phyloP scores from a whole-genome alignment of 345 rosid genomes.

The Pugionium dolabratum region DNA sequence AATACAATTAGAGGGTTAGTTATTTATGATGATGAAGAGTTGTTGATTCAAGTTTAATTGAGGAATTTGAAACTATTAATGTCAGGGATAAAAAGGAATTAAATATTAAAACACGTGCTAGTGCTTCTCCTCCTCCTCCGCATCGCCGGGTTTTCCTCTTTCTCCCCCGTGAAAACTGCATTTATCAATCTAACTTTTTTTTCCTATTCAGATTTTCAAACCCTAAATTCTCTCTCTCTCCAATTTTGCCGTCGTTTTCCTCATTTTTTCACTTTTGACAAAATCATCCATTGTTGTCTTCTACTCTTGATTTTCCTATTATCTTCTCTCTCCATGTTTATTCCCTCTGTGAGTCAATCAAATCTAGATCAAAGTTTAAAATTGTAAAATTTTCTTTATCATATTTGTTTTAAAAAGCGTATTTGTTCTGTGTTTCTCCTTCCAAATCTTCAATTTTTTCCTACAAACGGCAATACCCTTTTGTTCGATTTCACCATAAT shows the following conservation, averaged over 20 bases:
- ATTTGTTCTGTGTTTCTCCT: not conserved
- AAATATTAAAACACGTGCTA: conserved; percentile 25
- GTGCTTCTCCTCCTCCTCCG: conserved; percentile 33
- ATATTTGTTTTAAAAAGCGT: not conserved
- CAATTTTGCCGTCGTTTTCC: not conserved
- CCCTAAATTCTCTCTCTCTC: conserved; percentile 21
- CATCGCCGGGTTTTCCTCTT: conserved; percentile 49
- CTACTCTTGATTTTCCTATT: too few species aligned
- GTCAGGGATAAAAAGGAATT: not conserved
- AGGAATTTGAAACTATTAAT: not conserved
- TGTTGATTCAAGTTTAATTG: not conserved
- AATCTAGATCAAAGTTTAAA: conserved; percentile 36
- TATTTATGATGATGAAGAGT: conserved; percentile 3
- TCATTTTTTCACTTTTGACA: conserved; percentile 6
- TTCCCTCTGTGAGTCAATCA: conserved; percentile 13
- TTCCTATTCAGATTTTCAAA: conserved; percentile 8
- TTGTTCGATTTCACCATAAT: not conserved
- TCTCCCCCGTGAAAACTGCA: conserved; percentile 37
- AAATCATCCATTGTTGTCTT: too few species aligned
- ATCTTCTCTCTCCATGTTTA: too few species aligned
- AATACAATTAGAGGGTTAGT: not conserved
- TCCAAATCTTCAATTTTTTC: conserved; percentile 5
- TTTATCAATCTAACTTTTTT: not conserved
- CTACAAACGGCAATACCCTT: conserved; percentile 1
- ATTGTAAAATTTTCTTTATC: not conserved